A percentile compares a stretch with the other conserved stretches of the same genome.
phyloP scores from a whole-genome alignment of 805 yeast genomes.

The Candida morakotiae region DNA sequence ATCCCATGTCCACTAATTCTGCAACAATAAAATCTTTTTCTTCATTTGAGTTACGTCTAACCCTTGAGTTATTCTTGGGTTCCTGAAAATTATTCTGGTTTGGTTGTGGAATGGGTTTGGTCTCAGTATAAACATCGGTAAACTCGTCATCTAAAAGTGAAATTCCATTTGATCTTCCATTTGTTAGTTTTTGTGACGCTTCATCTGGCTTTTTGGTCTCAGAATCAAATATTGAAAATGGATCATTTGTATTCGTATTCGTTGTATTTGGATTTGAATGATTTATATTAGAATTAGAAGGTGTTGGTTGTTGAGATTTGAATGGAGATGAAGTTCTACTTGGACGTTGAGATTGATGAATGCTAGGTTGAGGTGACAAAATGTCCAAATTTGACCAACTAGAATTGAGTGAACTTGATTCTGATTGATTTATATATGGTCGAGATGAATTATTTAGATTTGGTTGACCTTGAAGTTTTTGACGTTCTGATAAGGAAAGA shows the following conservation, averaged over 20 bases:
- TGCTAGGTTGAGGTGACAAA: constrained; percentile 13
- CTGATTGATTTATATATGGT: constrained; percentile 19
- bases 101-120: background rate
- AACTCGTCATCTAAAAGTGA: constrained; percentile 40
- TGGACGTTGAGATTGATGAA: background rate
- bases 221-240: constrained; percentile 9
- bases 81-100: too few species aligned
- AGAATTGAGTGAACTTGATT: constrained; percentile 21
- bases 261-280: constrained; percentile 11
- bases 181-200: background rate
- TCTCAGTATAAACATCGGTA: constrained; percentile 31
- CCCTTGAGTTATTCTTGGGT: too few species aligned
- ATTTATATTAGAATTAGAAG: constrained; percentile 2
- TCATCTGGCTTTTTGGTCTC: constrained; percentile 1
- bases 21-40: constrained; percentile 52
- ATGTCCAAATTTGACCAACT: constrained; percentile 36
- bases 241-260: constrained; percentile 7
- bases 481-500: constrained; percentile 23
- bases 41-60: constrained; percentile 9
- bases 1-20: constrained; percentile 77
- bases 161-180: constrained; percentile 1
- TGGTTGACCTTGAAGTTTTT: constrained; percentile 12
- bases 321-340: background rate
- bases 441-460: constrained; percentile 4
- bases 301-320: constrained; percentile 3